Evolutionary conservation across 345 rosid species (phyloP).

Genomic region (Hevea brasiliensis): DNA sequence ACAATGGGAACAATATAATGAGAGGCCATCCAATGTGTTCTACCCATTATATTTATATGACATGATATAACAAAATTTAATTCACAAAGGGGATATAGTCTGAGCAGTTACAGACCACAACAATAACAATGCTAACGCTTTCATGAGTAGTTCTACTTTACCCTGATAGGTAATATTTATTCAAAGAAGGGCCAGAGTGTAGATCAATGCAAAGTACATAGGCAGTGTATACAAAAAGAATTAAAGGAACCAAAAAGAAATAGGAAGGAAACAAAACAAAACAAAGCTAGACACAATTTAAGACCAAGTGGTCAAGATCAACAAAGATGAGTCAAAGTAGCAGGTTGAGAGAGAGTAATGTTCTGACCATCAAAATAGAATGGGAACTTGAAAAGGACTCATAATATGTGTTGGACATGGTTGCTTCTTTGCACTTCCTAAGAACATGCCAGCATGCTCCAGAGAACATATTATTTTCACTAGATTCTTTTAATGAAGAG

Average conservation of each 20-base stretch:
- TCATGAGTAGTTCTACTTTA: neutral
- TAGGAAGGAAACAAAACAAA: neutral
- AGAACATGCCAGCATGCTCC: neutral
- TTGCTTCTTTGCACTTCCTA: neutral
- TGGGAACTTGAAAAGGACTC: neutral
- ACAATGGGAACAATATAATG: slow-evolving; percentile 10
- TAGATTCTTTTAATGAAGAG: neutral
- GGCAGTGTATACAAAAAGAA: neutral
- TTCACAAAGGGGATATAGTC: neutral
- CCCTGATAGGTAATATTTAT: neutral
- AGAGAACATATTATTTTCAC: neutral
- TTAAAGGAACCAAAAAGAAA: slow-evolving; percentile 5
- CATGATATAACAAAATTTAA: neutral
- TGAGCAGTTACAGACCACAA: neutral
- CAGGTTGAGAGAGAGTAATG: neutral
- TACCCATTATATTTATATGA: neutral
- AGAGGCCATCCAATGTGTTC: slow-evolving; percentile 9
- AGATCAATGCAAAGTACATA: neutral
- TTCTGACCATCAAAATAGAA: neutral
- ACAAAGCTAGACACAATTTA: neutral
- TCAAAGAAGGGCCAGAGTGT: neutral
- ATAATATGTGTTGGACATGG: neutral
- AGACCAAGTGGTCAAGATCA: neutral
- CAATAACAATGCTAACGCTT: neutral
- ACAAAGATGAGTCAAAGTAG: neutral